Conservation (phyloP, 805 yeast species). For the Lipomyces kockii region DNA sequence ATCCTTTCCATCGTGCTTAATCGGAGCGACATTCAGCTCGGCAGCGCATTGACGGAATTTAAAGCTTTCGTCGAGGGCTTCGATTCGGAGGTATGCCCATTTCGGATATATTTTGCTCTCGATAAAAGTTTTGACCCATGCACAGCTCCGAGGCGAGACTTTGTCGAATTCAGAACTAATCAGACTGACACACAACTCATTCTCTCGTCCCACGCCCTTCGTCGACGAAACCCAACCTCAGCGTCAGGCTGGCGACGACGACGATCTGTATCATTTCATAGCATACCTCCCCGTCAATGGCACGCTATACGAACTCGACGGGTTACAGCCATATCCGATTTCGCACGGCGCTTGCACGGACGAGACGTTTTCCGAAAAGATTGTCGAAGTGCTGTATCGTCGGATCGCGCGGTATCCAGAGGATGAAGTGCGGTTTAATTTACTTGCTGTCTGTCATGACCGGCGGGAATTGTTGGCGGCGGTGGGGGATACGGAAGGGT, state of each 20-base stretch:
- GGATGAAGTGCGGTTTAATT: slow-evolving; percentile 60
- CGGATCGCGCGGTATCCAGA: slow-evolving; percentile 54
- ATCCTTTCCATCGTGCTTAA: slow-evolving; percentile 62
- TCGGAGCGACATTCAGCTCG: slow-evolving; percentile 51
- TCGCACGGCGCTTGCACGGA: slow-evolving; percentile 53
- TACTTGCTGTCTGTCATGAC: slow-evolving; percentile 59
- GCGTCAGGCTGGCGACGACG: slow-evolving; percentile 39
- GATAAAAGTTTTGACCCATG: background rate
- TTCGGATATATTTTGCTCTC: background rate
- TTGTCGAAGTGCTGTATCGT: slow-evolving; percentile 53
- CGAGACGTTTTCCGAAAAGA: slow-evolving; percentile 50
- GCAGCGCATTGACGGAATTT: slow-evolving; percentile 55
- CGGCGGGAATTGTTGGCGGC: slow-evolving; percentile 49
- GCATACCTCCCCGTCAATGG: slow-evolving; percentile 57
- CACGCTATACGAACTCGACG: slow-evolving; percentile 64
- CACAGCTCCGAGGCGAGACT: slow-evolving; percentile 59
- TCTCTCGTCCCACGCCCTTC: slow-evolving; percentile 59
- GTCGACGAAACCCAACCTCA: slow-evolving; percentile 48
- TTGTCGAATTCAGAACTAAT: slow-evolving; percentile 63
- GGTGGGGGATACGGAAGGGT: slow-evolving; percentile 50
- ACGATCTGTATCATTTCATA: slow-evolving; percentile 61
- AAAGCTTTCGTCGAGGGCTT: slow-evolving; percentile 57
- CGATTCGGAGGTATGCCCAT: slow-evolving; percentile 48
- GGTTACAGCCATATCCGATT: slow-evolving; percentile 61
- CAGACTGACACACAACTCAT: slow-evolving; percentile 63